Percentiles rank a stretch among this genome's conserved stretches.
Evolutionary conservation across 495 filamentous ascomycete genomes (phyloP).

Genomic region (Penicillium canariense): DNA sequence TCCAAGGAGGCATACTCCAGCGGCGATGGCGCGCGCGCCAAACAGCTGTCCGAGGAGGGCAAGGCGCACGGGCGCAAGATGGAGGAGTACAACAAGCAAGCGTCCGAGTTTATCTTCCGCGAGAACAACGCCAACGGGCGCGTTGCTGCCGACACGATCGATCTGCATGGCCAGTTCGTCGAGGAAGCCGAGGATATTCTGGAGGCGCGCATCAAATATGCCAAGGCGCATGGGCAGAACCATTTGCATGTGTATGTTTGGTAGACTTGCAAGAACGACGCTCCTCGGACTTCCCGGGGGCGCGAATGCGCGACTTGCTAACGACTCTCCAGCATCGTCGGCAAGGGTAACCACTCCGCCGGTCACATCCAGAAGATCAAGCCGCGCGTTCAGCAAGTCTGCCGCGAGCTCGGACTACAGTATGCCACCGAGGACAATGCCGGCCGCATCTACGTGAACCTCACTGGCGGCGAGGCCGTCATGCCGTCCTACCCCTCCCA

Average conservation of each 20-base stretch:
- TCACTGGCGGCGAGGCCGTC: slow-evolving; percentile 59
- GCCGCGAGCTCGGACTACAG: slow-evolving; percentile 74
- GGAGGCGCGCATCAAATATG: slow-evolving; percentile 75
- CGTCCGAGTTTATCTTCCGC: slow-evolving; percentile 89
- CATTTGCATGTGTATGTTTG: slow-evolving; percentile 68
- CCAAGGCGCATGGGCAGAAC: slow-evolving; percentile 64
- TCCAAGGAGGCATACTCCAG: slow-evolving; percentile 75
- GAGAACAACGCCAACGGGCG: slow-evolving; percentile 78
- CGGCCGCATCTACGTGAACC: slow-evolving; percentile 75
- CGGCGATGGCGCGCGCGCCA: slow-evolving; percentile 76
- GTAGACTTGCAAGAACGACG: too few relatives aligned
- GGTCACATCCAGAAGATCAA: slow-evolving; percentile 86
- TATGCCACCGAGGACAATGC: slow-evolving; percentile 84
- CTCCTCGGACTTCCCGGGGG: background rate
- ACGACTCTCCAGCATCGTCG: slow-evolving; percentile 63
- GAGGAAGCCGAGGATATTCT: slow-evolving; percentile 91
- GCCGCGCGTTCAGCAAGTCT: slow-evolving; percentile 83
- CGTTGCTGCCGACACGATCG: slow-evolving; percentile 78
- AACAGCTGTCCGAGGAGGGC: slow-evolving; percentile 77
- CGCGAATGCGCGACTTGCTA: background rate
- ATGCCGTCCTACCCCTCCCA: slow-evolving; percentile 47
- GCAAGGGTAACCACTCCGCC: slow-evolving; percentile 84
- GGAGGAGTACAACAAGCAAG: slow-evolving; percentile 82
- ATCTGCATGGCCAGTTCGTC: slow-evolving; percentile 90
- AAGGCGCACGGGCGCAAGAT: slow-evolving; percentile 77